phyloP scores from a whole-genome alignment of 2,329 filamentous ascomycete species.

The Phyllosticta citrichinensis region DNA sequence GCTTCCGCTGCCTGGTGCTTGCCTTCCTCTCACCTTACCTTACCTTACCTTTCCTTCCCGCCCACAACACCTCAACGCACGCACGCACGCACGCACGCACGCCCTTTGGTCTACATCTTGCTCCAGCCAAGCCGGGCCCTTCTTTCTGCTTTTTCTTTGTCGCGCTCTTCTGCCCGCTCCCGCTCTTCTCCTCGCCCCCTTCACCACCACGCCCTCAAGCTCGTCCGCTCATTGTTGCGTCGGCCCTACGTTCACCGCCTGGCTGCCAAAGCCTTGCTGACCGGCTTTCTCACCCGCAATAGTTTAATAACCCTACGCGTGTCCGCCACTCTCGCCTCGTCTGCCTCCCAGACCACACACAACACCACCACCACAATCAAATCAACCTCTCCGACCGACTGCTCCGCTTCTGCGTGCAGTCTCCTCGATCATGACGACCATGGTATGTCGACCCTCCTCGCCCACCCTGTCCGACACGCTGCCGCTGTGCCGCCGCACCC shows the following conservation, averaged over 20 bases:
- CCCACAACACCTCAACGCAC: conserved; percentile 11
- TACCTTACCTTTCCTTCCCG: neutral
- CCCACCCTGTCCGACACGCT: conserved; percentile 21
- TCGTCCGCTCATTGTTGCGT: conserved; percentile 14
- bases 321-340: conserved; percentile 6
- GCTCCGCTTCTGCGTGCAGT: conserved; percentile 8
- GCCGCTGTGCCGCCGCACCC: conserved; percentile 5
- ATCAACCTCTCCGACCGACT: conserved; percentile 8
- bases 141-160: conserved; percentile 9
- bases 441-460: conserved; percentile 39
- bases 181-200: conserved; percentile 7
- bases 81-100: neutral
- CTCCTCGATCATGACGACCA: conserved; percentile 47
- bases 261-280: conserved; percentile 32
- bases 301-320: conserved; percentile 24
- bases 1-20: no score
- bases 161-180: conserved; percentile 11
- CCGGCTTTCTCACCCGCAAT: conserved; percentile 23
- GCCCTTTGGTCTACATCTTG: conserved; percentile 3
- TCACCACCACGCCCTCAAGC: conserved; percentile 11
- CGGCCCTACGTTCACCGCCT: conserved; percentile 33
- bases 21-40: no score
- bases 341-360: conserved; percentile 12
- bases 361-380: conserved; percentile 19
- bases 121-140: neutral